Evolutionary conservation across 2,329 filamentous ascomycete genomes (phyloP), one percentile per base, ranked within the genome.

Genomic region (Aspergillus japonicus): DNA sequence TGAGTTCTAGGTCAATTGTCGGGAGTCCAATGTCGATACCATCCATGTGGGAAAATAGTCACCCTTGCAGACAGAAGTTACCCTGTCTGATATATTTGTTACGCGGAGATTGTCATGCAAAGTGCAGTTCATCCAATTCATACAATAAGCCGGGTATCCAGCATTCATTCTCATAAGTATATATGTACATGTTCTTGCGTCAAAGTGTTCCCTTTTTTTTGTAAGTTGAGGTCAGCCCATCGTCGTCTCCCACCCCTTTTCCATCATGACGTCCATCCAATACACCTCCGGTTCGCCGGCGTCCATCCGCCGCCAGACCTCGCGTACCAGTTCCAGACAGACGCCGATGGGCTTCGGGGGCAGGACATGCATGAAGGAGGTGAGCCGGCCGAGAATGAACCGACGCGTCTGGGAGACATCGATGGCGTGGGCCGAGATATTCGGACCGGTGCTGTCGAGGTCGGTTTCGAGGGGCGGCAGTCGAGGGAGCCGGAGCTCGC

Each of bases 211-310:
- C 23, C 23, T 3, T 23, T 23, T 2, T 23, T 23, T 23, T 23
- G 23, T 23, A 23, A 23, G 2, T 23, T 23, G 23, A 23, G 23
- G 23, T 23, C 39, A 81, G 21, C 79, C 81, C 78, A 84, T 82
- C 26, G 84, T 80, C 14, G 82, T 84, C 68, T 85, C 81, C 81
- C 81, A 84, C 8, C 81, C 79, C 59, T 81, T 83, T 68, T 84
- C 81, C 64, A 83, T 80, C 79, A 84, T 82, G 5, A 85, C 77
- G 66, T 85, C 82, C 65, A 85, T 77, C 83, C 83, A 85, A 68
- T 83, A 84, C 4, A 77, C 74, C 29, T 80, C 74, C 6, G 57
- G 14, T 14, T 77, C 73, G 0, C 80, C 81, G 2, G 74, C 74
- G 68, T 85, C 83, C 66, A 83, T 76, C 56, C 79, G 73, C 50